These are phyloP conservation scores for Penicillium sp. DNA, from an alignment of 2,329 filamentous ascomycete genomes.

Conservation along the genomic window DNA sequence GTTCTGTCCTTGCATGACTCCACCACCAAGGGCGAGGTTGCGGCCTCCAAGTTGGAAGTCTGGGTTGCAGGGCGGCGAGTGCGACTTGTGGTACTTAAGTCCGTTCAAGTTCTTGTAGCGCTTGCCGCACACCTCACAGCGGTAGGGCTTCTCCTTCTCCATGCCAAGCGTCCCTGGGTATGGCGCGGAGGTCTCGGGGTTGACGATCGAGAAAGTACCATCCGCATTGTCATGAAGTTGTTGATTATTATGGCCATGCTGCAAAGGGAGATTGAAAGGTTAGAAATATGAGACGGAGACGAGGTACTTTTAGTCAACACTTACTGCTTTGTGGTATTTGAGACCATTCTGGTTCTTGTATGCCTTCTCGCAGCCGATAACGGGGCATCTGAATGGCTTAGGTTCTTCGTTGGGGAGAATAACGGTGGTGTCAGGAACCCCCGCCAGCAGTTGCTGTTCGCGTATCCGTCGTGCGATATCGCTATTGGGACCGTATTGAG, in stretches of 20 bases:
- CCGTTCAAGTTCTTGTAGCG: slow-evolving; percentile 99
- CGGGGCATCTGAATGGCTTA: slow-evolving; percentile 95
- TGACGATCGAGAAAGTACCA: slow-evolving; percentile 96
- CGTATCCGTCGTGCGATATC: slow-evolving; percentile 66
- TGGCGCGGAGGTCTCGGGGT: slow-evolving; percentile 87
- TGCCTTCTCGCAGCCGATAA: slow-evolving; percentile 97
- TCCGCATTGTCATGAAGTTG: slow-evolving; percentile 95
- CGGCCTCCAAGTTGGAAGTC: slow-evolving; percentile 60
- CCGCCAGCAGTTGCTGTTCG: slow-evolving; percentile 61
- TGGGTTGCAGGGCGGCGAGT: slow-evolving; percentile 86
- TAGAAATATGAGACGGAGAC: slow-evolving; percentile 10
- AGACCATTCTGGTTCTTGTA: slow-evolving; percentile 99
- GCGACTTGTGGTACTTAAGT: slow-evolving; percentile 86
- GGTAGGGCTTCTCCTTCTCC: slow-evolving; percentile 99
- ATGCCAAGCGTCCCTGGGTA: slow-evolving; percentile 97
- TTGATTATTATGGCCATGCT: slow-evolving; percentile 93
- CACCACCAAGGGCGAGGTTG: slow-evolving; percentile 39
- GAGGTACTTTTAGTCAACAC: slow-evolving; percentile 35
- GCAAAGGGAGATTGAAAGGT: slow-evolving; percentile 7
- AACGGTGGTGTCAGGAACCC: slow-evolving; percentile 48
- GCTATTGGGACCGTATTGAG: slow-evolving; percentile 71
- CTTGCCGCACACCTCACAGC: slow-evolving; percentile 94
- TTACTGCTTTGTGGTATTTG: slow-evolving; percentile 75
- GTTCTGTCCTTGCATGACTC: slow-evolving; percentile 47
- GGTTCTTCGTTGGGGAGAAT: slow-evolving; percentile 73